A percentile compares a stretch with the other conserved stretches of the same genome.
Evolutionary conservation across 1,284 basidiomycete genomes (phyloP).

Genomic region (Cryptococcus wingfieldii): DNA sequence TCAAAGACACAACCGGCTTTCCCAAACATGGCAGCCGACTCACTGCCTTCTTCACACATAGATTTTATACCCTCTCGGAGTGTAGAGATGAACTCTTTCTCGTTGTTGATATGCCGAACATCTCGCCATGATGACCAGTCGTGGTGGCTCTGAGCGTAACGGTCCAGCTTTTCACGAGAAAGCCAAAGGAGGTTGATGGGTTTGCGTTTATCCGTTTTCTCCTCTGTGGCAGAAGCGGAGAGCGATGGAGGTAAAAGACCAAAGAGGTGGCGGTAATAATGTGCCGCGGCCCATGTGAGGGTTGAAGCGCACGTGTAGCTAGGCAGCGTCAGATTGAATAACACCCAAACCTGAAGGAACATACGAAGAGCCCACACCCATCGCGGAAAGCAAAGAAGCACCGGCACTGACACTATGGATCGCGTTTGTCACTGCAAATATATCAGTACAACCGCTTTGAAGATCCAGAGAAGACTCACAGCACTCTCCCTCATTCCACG

Average conservation of each 20-base stretch:
- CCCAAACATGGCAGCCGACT: slow-evolving; percentile 2
- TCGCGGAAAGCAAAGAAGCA: slow-evolving; percentile 40
- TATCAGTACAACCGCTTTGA: neutral
- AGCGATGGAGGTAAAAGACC: slow-evolving; percentile 29
- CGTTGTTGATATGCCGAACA: slow-evolving; percentile 38
- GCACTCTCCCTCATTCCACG: slow-evolving; percentile 34
- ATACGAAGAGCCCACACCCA: slow-evolving; percentile 25
- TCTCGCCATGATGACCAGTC: slow-evolving; percentile 39
- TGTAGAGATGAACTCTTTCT: slow-evolving; percentile 25
- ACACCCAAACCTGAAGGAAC: neutral
- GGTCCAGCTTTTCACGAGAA: slow-evolving; percentile 35
- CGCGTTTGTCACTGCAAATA: slow-evolving; percentile 32
- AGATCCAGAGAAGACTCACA: slow-evolving; percentile 15
- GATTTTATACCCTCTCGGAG: slow-evolving; percentile 19
- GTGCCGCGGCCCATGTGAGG: slow-evolving; percentile 41
- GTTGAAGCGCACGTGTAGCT: slow-evolving; percentile 37
- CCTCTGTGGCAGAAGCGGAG: slow-evolving; percentile 1
- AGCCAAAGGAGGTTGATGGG: slow-evolving; percentile 44
- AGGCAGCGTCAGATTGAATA: neutral
- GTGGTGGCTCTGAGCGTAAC: slow-evolving; percentile 25
- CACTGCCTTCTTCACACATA: slow-evolving; percentile 16
- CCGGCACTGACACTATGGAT: slow-evolving; percentile 43
- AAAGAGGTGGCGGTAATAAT: slow-evolving; percentile 44
- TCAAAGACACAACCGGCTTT: slow-evolving; percentile 24
- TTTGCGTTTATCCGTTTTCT: slow-evolving; percentile 5